Conservation (phyloP, 176 grass and related monocot species). For the Triticum aestivum region DNA sequence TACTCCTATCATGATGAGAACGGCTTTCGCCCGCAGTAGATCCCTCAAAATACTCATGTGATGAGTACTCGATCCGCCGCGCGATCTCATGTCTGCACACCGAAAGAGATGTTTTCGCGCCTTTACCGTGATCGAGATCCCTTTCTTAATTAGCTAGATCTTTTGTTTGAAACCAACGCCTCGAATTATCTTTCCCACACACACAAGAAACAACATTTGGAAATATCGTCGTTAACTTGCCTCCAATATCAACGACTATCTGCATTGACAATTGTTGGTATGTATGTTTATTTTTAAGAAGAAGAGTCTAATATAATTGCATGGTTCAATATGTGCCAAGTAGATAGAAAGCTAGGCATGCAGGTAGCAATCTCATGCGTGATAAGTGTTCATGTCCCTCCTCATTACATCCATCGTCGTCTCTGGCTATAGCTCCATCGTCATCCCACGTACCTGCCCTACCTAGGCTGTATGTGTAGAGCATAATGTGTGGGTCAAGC, state of each 20-base stretch:
- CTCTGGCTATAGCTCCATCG: background rate
- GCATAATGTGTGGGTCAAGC: conserved; percentile 14
- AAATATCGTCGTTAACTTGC: background rate
- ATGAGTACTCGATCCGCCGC: background rate
- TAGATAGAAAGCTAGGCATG: background rate
- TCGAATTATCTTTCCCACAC: background rate
- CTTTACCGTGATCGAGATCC: background rate
- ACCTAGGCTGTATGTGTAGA: background rate
- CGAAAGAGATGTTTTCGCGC: background rate
- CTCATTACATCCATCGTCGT: conserved; percentile 4
- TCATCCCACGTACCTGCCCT: background rate
- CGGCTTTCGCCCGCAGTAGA: background rate
- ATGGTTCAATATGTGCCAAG: background rate
- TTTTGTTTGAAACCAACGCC: background rate
- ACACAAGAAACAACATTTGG: background rate
- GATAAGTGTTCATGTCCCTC: background rate
- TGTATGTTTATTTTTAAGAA: background rate
- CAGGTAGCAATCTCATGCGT: conserved; percentile 5
- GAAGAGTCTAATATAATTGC: background rate
- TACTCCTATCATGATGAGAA: background rate
- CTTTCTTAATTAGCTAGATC: background rate
- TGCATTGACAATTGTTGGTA: background rate
- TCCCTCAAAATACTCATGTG: background rate
- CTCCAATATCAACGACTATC: background rate
- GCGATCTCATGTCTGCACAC: background rate